Evolutionary conservation across 2,329 filamentous ascomycete species (phyloP), one percentile per base, ranked within the genome.

Genomic region (Hypomyces rosellus): DNA sequence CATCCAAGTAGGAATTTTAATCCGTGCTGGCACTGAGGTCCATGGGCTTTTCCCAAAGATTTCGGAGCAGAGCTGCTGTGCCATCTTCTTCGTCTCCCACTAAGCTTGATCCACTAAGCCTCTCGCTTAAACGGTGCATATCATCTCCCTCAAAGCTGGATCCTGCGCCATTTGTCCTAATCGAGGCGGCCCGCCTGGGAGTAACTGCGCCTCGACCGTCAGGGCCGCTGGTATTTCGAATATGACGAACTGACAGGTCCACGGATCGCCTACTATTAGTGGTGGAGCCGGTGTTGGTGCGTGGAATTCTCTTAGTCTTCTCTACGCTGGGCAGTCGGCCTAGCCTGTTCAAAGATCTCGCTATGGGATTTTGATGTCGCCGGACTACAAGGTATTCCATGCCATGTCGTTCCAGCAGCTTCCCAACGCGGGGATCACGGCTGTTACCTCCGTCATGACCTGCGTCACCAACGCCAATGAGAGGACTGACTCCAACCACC

Each of bases 381-480:
- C 85, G 77, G 34, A 89, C 83, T 8, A 88, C 85, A n/a, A 84
- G 74, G 63, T 88, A 89, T 61, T 89, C 85, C 66, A 86, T 79
- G 14, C 82, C 82, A 1, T 85, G 86, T 43, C 82, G 77, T 63
- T 88, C 85, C 48, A 88, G 76, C 45, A 85, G 75, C 62, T 81
- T 78, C 59, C 77, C 74, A 25, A 87, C 74, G 4, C 84, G 76
- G 1, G 83, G 83, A 59, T 88, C 84, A 14, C 77, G 69, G 43
- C 75, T 71, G 52, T 59, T 66, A 34, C 62, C 63, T 12, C 70
- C 74, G 51, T 82, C 80, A 53, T 79, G 81, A n/a, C 74, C 75
- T 5, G 74, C 72, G 3, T 74, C 76, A 9, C 76, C 73, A 3
- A 78, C 76, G 14, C 77, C 75, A 18, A 80, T 72, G 18, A 81